Base-by-base conservation (phyloP, 2,329 filamentous ascomycete species). In the Endothia cerciana region DNA sequence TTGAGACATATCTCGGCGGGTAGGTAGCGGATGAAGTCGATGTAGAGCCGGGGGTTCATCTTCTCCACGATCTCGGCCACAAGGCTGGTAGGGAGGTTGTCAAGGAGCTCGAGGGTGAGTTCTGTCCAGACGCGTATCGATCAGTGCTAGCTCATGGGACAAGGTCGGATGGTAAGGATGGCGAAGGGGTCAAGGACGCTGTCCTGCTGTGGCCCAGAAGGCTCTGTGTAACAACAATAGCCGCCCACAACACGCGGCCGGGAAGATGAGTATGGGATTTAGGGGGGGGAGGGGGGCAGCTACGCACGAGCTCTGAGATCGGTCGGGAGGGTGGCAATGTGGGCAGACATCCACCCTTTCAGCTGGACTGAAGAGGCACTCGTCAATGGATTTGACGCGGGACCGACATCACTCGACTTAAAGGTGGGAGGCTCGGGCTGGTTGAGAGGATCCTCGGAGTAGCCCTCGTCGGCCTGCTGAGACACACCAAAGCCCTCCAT, bases 1-100 rank as follows among this genome's bases (percentile, higher is more conserved):
- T 96, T 91, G 55, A 95, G 89, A 68, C 93, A 96, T 72, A 99
- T 91, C 76, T 99, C 95, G 33, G 92, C 88, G 0, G 95, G 95
- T 0, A 99, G 86, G 72, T 92, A 89, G 69, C 87, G 82, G 51
- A 97, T 88, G 63, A 97, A 97, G 78, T 99, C 92, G 79, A 97
- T 94, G 77, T 97, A 94, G 2, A 98, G 88, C 62, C 94, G 85
- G 4, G 93, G 92, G 69, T 89, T 91, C 22, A 97, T 81, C 69
- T 90, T 87, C 63, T 94, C 87, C 57, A 97, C 92, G 62, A 97
- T 91, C 55, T 90, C 85, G 60, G 91, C 89, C 67, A 97, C 89
- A 63, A 89, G 87, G 7, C 91, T 91, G 0, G 93, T 96, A 22
- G 91, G 91, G 36, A 97, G 83, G 65, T 90, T 89, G 66, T 90